A percentile compares a stretch with the other conserved stretches of the same genome.
phyloP scores from a whole-genome alignment of 1,139 yeast species.

The Candida tropicalis region DNA sequence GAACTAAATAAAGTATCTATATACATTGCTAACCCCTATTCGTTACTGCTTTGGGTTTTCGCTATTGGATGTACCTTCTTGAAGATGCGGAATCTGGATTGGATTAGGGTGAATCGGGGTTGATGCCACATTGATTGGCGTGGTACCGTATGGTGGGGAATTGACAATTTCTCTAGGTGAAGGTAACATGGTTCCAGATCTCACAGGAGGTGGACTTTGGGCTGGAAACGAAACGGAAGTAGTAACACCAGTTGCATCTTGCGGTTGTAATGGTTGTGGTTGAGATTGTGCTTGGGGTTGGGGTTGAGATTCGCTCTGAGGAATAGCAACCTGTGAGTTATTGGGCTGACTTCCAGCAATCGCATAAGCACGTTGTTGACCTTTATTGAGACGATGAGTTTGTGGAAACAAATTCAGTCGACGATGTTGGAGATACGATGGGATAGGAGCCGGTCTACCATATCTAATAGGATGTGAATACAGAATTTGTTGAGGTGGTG shows the following conservation, averaged over 20 bases:
- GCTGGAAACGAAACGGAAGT: neutral
- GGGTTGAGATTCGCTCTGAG: neutral
- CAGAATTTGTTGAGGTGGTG: conserved; percentile 1
- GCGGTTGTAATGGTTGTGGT: neutral
- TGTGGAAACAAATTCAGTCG: conserved; percentile 2
- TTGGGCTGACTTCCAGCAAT: neutral
- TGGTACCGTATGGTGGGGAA: neutral
- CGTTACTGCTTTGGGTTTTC: neutral
- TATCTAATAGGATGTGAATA: conserved; percentile 7
- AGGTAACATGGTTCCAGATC: neutral
- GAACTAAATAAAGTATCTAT: neutral
- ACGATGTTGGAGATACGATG: conserved; percentile 1
- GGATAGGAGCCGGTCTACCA: conserved; percentile 8
- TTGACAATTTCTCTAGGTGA: neutral
- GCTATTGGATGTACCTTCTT: too few relatives aligned
- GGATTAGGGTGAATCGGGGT: neutral
- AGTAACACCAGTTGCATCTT: too few relatives aligned
- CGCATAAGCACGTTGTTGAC: conserved; percentile 1
- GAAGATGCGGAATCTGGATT: neutral
- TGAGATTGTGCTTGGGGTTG: neutral
- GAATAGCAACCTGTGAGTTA: neutral
- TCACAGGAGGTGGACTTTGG: neutral
- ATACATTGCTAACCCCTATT: too few relatives aligned
- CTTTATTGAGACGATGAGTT: conserved; percentile 1
- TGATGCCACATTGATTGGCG: neutral